A percentile compares a stretch with the other conserved stretches of the same genome.
Evolutionary conservation across 2,329 filamentous ascomycete species (phyloP).

Genomic region (Laburnicola sp.): DNA sequence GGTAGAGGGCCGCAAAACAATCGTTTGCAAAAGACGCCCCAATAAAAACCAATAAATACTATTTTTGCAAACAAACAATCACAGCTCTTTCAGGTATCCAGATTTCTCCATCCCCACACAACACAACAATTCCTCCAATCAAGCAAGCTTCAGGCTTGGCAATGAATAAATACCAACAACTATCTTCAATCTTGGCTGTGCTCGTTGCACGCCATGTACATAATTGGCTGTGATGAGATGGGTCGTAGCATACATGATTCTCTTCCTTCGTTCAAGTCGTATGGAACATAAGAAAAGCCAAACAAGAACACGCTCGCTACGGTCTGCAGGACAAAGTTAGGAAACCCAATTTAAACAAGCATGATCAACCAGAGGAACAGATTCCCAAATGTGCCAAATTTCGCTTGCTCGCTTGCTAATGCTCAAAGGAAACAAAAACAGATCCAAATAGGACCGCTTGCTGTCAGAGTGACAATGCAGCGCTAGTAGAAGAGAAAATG

Average conservation of each 20-base stretch:
- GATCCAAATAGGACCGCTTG: slow-evolving; percentile 21
- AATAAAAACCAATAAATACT: not conserved
- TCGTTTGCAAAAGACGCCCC: too few relatives aligned
- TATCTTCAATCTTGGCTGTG: not conserved
- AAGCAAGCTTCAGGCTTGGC: too few relatives aligned
- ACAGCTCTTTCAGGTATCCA: too few relatives aligned
- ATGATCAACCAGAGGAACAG: slow-evolving; percentile 19
- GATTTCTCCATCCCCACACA: too few relatives aligned
- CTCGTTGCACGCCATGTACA: slow-evolving; percentile 11
- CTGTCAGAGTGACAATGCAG: slow-evolving; percentile 11
- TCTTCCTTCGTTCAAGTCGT: slow-evolving; percentile 13
- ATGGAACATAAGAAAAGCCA: slow-evolving; percentile 35
- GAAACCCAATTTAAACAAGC: slow-evolving; percentile 21
- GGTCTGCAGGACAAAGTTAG: slow-evolving; percentile 26
- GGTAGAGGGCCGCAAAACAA: too few relatives aligned
- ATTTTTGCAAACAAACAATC: too few relatives aligned
- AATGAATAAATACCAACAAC: too few relatives aligned
- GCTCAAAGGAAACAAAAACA: slow-evolving; percentile 15
- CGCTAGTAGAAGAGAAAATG: slow-evolving; percentile 6
- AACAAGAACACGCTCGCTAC: slow-evolving; percentile 36
- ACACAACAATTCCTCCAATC: not conserved
- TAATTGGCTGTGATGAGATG: not conserved
- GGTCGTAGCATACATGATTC: slow-evolving; percentile 18
- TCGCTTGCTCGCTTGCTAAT: slow-evolving; percentile 34
- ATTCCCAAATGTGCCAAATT: slow-evolving; percentile 39